Evolutionary conservation across 208 protist genomes (phyloP), one percentile per base, ranked within the genome.

Genomic region (Porcisia deanei): DNA sequence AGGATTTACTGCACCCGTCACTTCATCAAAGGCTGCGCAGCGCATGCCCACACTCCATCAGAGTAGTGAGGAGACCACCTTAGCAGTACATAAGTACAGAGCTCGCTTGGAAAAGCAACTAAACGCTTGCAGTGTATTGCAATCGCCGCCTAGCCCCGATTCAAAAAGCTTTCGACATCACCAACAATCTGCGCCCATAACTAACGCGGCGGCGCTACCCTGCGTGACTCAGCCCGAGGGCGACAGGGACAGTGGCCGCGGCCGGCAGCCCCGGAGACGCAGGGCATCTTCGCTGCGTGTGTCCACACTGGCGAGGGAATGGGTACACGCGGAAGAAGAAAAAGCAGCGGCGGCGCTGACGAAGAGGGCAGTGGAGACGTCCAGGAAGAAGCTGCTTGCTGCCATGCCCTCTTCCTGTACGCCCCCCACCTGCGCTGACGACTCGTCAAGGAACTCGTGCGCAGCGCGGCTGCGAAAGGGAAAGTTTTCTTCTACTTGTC

Each of bases 391-490:
- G 14, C 54, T n/a, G n/a, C 25, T 63, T 1, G 22, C 60, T 6
- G 3, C 22, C 47, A 82, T 82, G 55, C 72, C 77, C 12, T 10
- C 37, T 5, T 57, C 37, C 59, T 55, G 58, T 34, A 25, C 61
- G 14, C 18, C 41, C 3, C 22, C 58, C 0, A n/a, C 39, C 18
- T 61, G 43, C 12, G 45, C 65, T 8, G 54, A 49, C 9, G 49
- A 52, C 7, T 55, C 52, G 16, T 39, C 73, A 52, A 47, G 7
- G n/a, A 1, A 47, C 25, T 70, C 78, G 37, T 61, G 73, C 18
- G 60, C 70, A 25, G 60, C 54, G 78, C 78, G 73, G 9, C 73
- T 82, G 68, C 72, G 61, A 10, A 58, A 73, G 41, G 16, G 78
- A 59, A 77, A 69, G 63, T 77, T 82, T 58, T 34, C 41, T 14